Conservation (phyloP, 2,329 filamentous ascomycete species). For the Diaporthe ampelina region DNA sequence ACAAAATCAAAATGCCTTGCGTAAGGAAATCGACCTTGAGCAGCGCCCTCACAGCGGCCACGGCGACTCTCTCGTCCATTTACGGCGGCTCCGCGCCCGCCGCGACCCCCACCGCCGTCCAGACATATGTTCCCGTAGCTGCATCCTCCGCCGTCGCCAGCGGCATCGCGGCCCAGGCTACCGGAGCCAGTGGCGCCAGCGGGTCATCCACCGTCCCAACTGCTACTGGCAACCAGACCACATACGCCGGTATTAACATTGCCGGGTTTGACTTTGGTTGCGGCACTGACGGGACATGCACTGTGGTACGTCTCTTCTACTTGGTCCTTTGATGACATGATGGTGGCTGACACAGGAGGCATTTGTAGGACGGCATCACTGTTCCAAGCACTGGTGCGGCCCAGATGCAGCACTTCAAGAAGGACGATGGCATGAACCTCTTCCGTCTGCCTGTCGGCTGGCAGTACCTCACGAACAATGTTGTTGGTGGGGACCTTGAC, state of each 20-base stretch:
- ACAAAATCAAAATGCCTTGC: constrained; percentile 30
- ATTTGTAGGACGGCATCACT: constrained; percentile 46
- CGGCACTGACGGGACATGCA: constrained; percentile 56
- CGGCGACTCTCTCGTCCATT: constrained; percentile 38
- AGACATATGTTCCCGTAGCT: not conserved
- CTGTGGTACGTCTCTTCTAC: constrained; percentile 38
- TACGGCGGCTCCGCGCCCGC: not conserved
- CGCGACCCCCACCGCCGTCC: not conserved
- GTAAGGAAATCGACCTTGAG: constrained; percentile 35
- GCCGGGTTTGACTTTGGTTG: constrained; percentile 65
- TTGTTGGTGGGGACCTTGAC: constrained; percentile 59
- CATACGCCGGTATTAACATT: constrained; percentile 56
- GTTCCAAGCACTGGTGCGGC: constrained; percentile 48
- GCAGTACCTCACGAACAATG: constrained; percentile 64
- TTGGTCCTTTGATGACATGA: not conserved
- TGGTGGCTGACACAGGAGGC: constrained; percentile 45
- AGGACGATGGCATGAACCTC: constrained; percentile 66
- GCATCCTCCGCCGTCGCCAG: constrained; percentile 24
- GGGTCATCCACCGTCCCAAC: not conserved
- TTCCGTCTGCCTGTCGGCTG: constrained; percentile 69
- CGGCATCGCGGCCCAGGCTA: constrained; percentile 6
- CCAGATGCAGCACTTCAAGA: constrained; percentile 70
- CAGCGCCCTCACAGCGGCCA: constrained; percentile 38
- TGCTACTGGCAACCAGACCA: constrained; percentile 21
- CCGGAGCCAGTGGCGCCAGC: not conserved